Evolutionary conservation across 1,284 basidiomycete genomes (phyloP), one percentile per base, ranked within the genome.

Genomic region (Takashimella tepidaria): DNA sequence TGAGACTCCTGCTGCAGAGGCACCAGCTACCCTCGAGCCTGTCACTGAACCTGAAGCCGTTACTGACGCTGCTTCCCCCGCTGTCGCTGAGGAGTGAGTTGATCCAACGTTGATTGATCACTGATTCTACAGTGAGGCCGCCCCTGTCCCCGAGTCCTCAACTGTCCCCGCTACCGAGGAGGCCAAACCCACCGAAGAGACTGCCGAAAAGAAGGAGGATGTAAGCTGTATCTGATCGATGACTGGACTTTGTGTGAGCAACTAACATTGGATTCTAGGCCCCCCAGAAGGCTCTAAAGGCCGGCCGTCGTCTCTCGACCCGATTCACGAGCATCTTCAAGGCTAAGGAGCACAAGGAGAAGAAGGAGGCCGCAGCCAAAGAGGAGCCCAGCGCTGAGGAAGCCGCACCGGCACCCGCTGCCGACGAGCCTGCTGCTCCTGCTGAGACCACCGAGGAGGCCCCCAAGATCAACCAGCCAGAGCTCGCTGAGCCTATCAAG

Each of bases 221-320:
- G n/a, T 44, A 11, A 24, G 43, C 51, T n/a, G n/a, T n/a, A n/a
- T n/a, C n/a, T n/a, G n/a, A n/a, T n/a, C n/a, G n/a, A n/a, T n/a
- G n/a, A n/a, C n/a, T n/a, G n/a, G n/a, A n/a, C n/a, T n/a, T 10
- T 44, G 42, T 8, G 42, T 22, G 23, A 20, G 10, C 31, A 37
- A 37, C 31, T 37, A 16, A 37, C 31, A 16, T 8, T 20, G 16
- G 45, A 20, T 22, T 44, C 5, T 27, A 48, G 48, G 46, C 51
- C 13, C 22, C 20, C 55, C 57, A 64, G 61, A 70, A 69, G 55
- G 57, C 56, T 16, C 50, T 64, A 56, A 73, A 73, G 59, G 64
- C 67, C 44, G 58, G 60, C 53, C 70, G 72, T 55, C 68, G 72
- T 41, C 61, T 74, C 23, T 74, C 72, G 13, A 66, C 69, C 42